phyloP scores from a whole-genome alignment of 2,329 filamentous ascomycete genomes.

The Aspergillus tubingensis region DNA sequence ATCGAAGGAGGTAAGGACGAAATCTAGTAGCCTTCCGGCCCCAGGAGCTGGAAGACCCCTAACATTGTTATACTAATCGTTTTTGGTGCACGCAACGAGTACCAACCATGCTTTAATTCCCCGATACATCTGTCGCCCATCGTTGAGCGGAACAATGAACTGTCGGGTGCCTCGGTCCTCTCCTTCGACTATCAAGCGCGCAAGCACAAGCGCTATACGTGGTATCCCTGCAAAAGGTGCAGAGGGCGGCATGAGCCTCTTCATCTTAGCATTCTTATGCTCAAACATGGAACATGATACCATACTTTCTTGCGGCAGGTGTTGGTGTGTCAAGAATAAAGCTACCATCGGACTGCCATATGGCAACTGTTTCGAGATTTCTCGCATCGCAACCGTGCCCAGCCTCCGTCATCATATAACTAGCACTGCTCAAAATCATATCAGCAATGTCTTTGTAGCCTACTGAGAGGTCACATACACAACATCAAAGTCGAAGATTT shows the following conservation, averaged over 20 bases:
- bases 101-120: constrained; percentile 15
- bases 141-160: constrained; percentile 20
- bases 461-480: constrained; percentile 14
- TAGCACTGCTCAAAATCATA: constrained; percentile 2
- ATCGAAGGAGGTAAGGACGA: constrained; percentile 22
- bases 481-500: constrained; percentile 23
- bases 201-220: constrained; percentile 21
- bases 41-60: constrained; percentile 1
- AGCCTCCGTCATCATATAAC: constrained; percentile 44
- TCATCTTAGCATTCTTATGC: not conserved
- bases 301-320: constrained; percentile 34
- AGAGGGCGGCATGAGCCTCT: constrained; percentile 23
- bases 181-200: constrained; percentile 18
- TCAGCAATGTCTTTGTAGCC: not conserved
- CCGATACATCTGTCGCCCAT: constrained; percentile 20
- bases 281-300: constrained; percentile 16
- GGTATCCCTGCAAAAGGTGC: constrained; percentile 17
- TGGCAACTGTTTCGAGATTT: constrained; percentile 43
- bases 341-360: constrained; percentile 32
- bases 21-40: constrained; percentile 18
- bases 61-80: not conserved
- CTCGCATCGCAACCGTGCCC: constrained; percentile 43
- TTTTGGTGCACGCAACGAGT: not conserved
- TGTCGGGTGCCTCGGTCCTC: constrained; percentile 22
- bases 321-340: constrained; percentile 39